Percentiles rank a stretch among this genome's conserved stretches.
Conservation (phyloP, 192 early-diverging fungal genomes). For the Umbelopsis ramanniana region DNA sequence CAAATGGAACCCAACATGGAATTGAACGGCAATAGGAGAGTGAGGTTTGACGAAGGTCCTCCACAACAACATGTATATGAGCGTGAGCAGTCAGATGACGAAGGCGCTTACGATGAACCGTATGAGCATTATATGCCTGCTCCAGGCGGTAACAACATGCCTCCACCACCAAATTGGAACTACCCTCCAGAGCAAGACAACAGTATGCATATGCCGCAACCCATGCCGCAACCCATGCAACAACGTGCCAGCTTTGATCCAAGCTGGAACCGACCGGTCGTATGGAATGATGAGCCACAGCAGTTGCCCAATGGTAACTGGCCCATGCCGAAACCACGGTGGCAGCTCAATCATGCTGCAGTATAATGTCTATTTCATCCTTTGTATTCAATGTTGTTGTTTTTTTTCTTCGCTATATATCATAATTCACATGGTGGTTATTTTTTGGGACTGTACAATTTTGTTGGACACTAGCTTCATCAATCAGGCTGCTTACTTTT, state of each 20-base stretch:
- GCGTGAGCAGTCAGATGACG: conserved; percentile 5
- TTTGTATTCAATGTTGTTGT: neutral
- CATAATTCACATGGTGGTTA: neutral
- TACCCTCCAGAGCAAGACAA: neutral
- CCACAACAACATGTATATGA: conserved; percentile 13
- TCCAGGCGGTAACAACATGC: neutral
- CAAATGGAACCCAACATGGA: neutral
- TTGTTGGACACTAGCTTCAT: neutral
- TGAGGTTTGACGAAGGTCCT: conserved; percentile 8
- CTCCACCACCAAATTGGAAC: neutral
- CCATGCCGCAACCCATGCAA: neutral
- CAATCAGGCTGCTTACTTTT: neutral
- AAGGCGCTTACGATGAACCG: neutral
- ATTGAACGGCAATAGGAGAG: neutral
- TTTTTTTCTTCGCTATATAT: neutral
- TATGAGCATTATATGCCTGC: conserved; percentile 1
- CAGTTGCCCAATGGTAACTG: conserved; percentile 13
- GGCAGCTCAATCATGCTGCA: conserved; percentile 13
- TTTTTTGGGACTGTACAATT: neutral
- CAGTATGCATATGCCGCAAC: conserved; percentile 7
- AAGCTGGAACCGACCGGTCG: conserved; percentile 6
- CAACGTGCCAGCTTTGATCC: neutral
- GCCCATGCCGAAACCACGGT: conserved; percentile 16
- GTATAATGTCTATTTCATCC: neutral
- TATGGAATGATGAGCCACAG: conserved; percentile 4